Evolutionary conservation across 805 yeast genomes (phyloP).

Genomic region (Suhomyces tanzawaensis): DNA sequence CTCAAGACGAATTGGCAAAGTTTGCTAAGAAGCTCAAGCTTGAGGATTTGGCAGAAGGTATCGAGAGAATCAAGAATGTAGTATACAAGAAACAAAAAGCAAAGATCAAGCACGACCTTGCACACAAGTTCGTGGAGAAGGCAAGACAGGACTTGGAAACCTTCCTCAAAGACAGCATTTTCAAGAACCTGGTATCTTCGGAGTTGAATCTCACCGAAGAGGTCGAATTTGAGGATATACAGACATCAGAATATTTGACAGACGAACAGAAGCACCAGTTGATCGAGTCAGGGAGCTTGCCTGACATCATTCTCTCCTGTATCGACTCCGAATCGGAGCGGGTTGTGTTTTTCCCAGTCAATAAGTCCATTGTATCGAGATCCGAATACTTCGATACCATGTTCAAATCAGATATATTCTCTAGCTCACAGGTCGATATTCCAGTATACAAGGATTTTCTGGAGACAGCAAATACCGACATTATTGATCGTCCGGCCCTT

Average conservation of each 20-base stretch:
- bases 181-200: slow-evolving; percentile 15
- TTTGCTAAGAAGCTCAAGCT: slow-evolving; percentile 35
- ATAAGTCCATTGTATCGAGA: slow-evolving; percentile 57
- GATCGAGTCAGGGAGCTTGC: slow-evolving; percentile 23
- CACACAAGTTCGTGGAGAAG: slow-evolving; percentile 30
- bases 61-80: slow-evolving; percentile 27
- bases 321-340: slow-evolving; percentile 25
- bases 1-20: slow-evolving; percentile 19
- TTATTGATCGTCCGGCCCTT: slow-evolving; percentile 17
- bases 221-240: slow-evolving; percentile 31
- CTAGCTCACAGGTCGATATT: slow-evolving; percentile 11
- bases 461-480: slow-evolving; percentile 11
- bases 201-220: slow-evolving; percentile 20
- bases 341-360: slow-evolving; percentile 54
- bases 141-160: slow-evolving; percentile 33
- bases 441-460: slow-evolving; percentile 13
- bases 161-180: slow-evolving; percentile 25
- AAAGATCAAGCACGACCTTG: slow-evolving; percentile 30
- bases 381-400: slow-evolving; percentile 64
- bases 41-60: slow-evolving; percentile 33
- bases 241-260: slow-evolving; percentile 16
- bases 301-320: slow-evolving; percentile 50
- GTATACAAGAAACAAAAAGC: slow-evolving; percentile 20
- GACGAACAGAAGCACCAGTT: slow-evolving; percentile 21
- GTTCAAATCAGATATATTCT: slow-evolving; percentile 49